phyloP scores from a whole-genome alignment of 257 asterid species.

The Plantago ovata region DNA sequence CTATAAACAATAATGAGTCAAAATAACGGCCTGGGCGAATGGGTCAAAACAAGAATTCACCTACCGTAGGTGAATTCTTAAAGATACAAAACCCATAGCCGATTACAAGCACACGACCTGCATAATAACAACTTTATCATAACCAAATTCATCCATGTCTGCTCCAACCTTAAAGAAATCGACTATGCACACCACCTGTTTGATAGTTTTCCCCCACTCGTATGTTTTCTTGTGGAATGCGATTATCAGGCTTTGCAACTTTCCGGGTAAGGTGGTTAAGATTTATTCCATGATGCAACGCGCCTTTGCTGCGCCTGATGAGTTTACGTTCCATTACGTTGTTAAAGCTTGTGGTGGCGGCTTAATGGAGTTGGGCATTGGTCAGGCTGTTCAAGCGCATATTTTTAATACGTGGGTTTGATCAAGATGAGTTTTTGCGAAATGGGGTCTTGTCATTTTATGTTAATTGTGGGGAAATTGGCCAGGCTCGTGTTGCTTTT shows the following conservation, averaged over 20 bases:
- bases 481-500: slow-evolving; percentile 36
- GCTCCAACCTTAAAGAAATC: slow-evolving; percentile 41
- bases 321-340: slow-evolving; percentile 48
- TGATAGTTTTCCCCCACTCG: slow-evolving; percentile 49
- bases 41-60: no score
- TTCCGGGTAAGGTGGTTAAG: slow-evolving; percentile 35
- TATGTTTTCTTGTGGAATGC: slow-evolving; percentile 67
- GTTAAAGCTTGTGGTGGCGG: slow-evolving; percentile 58
- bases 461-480: slow-evolving; percentile 37
- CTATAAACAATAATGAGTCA: no score
- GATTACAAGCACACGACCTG: slow-evolving; percentile 30
- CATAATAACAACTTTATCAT: slow-evolving; percentile 47
- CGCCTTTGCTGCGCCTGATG: slow-evolving; percentile 44
- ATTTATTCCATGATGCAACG: slow-evolving; percentile 53
- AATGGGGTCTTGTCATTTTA: slow-evolving; percentile 56
- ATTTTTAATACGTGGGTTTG: slow-evolving; percentile 43
- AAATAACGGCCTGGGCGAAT: no score
- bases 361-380: slow-evolving; percentile 29
- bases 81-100: slow-evolving; percentile 50
- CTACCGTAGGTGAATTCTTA: no score
- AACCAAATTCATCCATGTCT: slow-evolving; percentile 42
- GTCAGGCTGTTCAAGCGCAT: slow-evolving; percentile 55
- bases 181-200: slow-evolving; percentile 58
- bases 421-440: slow-evolving; percentile 41
- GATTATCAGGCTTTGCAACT: slow-evolving; percentile 42